Conservation (phyloP, 306 rosid species). For the Inga laurina region DNA sequence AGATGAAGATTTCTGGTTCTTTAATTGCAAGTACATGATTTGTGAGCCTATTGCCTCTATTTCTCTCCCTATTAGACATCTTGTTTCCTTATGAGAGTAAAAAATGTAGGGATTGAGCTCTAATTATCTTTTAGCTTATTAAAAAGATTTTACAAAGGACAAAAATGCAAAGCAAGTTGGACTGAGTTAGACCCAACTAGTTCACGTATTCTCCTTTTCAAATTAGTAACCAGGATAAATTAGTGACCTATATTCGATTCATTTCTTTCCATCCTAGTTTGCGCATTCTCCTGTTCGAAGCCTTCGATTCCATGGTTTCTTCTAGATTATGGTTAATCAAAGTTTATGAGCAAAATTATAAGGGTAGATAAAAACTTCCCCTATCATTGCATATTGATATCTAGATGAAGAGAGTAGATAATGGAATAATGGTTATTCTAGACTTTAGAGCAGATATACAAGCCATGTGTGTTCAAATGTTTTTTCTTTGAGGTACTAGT, state of each 20-base stretch:
- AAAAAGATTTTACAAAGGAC: not conserved
- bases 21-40: not conserved
- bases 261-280: not conserved
- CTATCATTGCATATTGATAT: not conserved
- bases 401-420: not conserved
- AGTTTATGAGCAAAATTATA: not conserved
- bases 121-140: too few species aligned
- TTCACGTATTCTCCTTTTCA: not conserved
- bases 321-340: not conserved
- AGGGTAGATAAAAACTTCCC: not conserved
- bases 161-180: not conserved
- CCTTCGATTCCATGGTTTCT: not conserved
- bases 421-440: not conserved
- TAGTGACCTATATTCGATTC: not conserved
- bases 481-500: slow-evolving; percentile 25
- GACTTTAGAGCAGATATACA: not conserved
- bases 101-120: not conserved
- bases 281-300: not conserved
- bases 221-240: not conserved
- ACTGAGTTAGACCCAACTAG: not conserved
- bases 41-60: not conserved
- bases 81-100: not conserved
- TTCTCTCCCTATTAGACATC: not conserved
- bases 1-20: not conserved
- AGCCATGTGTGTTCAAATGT: not conserved